Evolutionary conservation across 176 grass and related monocot species (phyloP), one percentile per base, ranked within the genome.

Genomic region (Tuctoria greenei): DNA sequence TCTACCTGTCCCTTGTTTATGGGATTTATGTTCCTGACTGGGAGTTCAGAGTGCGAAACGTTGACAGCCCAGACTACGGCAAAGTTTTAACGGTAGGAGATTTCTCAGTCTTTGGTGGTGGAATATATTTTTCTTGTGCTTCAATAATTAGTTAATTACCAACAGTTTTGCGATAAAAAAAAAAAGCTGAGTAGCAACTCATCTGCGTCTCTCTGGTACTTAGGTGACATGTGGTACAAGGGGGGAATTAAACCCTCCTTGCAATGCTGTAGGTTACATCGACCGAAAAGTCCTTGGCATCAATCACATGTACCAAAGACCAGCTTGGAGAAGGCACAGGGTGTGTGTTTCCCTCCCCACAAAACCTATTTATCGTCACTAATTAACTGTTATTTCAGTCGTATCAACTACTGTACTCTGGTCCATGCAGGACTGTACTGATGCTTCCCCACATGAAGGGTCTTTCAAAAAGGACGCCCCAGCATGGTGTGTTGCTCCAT

Each of bases 161-260:
- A 49, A 6, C 64, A 0, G 0, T 37, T 36, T 77, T 0, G 20
- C 3, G 10, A 12, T 12, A 12, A 57, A 21, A n/a, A n/a, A n/a
- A 54, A 46, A 52, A 8, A 8, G 17, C 15, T 34, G 0, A n/a
- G n/a, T n/a, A n/a, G n/a, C 11, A 47, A 62, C 8, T 69, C 42
- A 75, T 83, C 54, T 63, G 38, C 39, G 31, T 5, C 54, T 81
- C 6, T 2, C 61, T 82, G 3, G 31, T 85, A 49, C 66, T 38
- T 70, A 97, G 94, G 94, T 97, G 61, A 73, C 73, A n/a, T 97
- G 94, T 81, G 86, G 94, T 81, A 93, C 91, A 79, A 89, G 91
- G 44, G 94, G 88, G 38, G 66, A 80, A 17, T 61, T 93, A 73
- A 72, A 75, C 57, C 94, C 91, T 64, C 86, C 94, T 88, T 97